Base-by-base conservation (phyloP, 202 grass and related monocot species). In the Eragrostis tef region DNA sequence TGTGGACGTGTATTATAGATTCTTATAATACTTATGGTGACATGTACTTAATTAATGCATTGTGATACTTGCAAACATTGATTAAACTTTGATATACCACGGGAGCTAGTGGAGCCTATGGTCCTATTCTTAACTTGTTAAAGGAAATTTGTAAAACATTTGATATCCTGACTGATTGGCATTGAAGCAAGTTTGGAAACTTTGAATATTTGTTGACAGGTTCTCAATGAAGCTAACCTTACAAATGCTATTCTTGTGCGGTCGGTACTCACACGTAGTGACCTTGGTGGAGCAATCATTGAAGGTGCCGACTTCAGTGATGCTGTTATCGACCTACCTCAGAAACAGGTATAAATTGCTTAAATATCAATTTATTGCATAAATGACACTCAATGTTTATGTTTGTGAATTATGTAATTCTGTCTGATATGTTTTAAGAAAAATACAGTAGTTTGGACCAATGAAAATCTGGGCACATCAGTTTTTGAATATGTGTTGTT, bases 271-370 rank as follows among this genome's bases (percentile, higher is more conserved):
- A 96, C 97, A 77, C 80, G 89, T 76, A 99, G 93, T 77, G 97
- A 99, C 90, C 97, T 99, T 46, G 90, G 93, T 47, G 91, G 93
- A 82, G 93, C 93, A 29, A 79, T 84, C 47, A 94, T 99, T 75
- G 89, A 99, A 51, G 97, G 93, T 78, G 93, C 97, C 60, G 93
- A 99, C 77, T 99, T 99, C 80, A 99, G 97, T 54, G 91, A 99
- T 93, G 97, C 91, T 76, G 93, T 99, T 87, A 83, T 99, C 41
- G 97, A 99, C 89, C 79, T 96, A 45, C n/a, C 63, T 29, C 91
- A 93, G 75, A 99, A 99, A 75, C 97, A 96, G 90, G 96, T 99
- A 82, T 34, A 16, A 22, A 57, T 66, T 49, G 11, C 16, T 60
- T 73, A 31, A 24, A 36, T 44, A 8, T 11, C 39, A 79, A 62